phyloP scores from a whole-genome alignment of 2,329 filamentous ascomycete genomes.

The Escovopsis sp. region DNA sequence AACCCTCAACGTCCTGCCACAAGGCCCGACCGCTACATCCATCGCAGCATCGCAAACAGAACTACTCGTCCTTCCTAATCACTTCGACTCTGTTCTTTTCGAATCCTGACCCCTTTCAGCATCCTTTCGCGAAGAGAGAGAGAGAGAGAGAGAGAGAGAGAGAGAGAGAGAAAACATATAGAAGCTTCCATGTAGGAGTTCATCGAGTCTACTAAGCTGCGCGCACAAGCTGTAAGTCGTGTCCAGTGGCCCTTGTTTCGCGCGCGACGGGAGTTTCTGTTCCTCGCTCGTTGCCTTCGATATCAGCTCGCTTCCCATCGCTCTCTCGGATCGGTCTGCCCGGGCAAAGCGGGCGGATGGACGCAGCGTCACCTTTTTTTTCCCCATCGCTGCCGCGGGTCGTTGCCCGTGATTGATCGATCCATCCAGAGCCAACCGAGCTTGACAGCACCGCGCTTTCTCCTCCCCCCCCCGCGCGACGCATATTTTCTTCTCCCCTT shows the following conservation, averaged over 20 bases:
- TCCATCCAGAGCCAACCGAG: no score
- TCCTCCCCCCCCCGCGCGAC: no score
- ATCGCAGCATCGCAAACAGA: no score
- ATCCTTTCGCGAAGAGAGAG: no score
- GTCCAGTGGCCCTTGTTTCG: slow-evolving; percentile 6
- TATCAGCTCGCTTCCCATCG: not conserved
- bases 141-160: no score
- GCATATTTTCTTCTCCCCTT: no score
- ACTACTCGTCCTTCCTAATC: not conserved
- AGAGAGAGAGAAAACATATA: not conserved
- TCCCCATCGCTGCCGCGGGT: no score
- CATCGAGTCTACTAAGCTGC: slow-evolving; percentile 16
- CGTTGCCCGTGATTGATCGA: no score
- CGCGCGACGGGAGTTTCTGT: slow-evolving; percentile 10
- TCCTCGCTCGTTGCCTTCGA: not conserved
- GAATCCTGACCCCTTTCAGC: not conserved
- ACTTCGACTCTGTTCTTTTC: slow-evolving; percentile 1
- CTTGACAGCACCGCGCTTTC: no score
- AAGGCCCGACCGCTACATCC: no score
- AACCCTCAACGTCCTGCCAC: no score
- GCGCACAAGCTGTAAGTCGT: slow-evolving; percentile 21
- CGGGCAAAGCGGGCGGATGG: not conserved
- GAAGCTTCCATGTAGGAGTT: slow-evolving; percentile 23
- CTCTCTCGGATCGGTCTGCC: slow-evolving; percentile 1
- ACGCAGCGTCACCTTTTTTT: not conserved